These are phyloP conservation scores for Trichoderma aggressivum DNA, from an alignment of 2,329 filamentous ascomycete species.

Conservation along the genomic window DNA sequence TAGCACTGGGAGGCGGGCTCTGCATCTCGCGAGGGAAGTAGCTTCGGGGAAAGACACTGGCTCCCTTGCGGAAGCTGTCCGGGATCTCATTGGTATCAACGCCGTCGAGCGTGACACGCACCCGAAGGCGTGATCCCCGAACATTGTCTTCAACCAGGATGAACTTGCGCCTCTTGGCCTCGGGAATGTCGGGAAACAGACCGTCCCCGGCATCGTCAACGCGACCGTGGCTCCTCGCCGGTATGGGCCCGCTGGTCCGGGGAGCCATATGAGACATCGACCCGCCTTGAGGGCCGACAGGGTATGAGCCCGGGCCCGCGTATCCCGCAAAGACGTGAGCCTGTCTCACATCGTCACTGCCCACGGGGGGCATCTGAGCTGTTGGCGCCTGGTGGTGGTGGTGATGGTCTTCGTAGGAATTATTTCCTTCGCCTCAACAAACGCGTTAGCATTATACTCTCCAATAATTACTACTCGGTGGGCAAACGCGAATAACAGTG, in stretches of 20 bases:
- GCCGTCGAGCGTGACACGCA: conserved; percentile 87
- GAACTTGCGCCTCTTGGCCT: conserved; percentile 91
- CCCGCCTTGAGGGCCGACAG: conserved; percentile 46
- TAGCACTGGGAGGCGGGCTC: conserved; percentile 71
- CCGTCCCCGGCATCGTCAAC: conserved; percentile 61
- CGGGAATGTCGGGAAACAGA: conserved; percentile 84
- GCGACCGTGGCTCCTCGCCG: conserved; percentile 35
- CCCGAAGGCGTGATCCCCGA: conserved; percentile 74
- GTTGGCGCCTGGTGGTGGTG: conserved; percentile 63
- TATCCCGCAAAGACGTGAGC: conserved; percentile 73
- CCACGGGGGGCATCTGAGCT: conserved; percentile 46
- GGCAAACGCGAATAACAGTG: conserved; percentile 16
- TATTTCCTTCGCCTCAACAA: conserved; percentile 56
- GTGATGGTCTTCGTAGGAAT: conserved; percentile 63
- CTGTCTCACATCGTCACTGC: conserved; percentile 65
- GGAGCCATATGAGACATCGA: conserved; percentile 62
- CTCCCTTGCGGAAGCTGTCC: conserved; percentile 86
- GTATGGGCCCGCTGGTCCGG: conserved; percentile 35
- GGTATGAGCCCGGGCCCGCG: conserved; percentile 53
- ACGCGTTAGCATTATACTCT: conserved; percentile 30
- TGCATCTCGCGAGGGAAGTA: conserved; percentile 96
- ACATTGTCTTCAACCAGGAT: conserved; percentile 91
- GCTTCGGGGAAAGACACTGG: conserved; percentile 84
- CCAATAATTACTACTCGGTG: conserved; percentile 20
- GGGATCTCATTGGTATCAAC: conserved; percentile 96